Evolutionary conservation across 2,329 filamentous ascomycete species (phyloP).

Genomic region (Pseudogymnoascus sp.): DNA sequence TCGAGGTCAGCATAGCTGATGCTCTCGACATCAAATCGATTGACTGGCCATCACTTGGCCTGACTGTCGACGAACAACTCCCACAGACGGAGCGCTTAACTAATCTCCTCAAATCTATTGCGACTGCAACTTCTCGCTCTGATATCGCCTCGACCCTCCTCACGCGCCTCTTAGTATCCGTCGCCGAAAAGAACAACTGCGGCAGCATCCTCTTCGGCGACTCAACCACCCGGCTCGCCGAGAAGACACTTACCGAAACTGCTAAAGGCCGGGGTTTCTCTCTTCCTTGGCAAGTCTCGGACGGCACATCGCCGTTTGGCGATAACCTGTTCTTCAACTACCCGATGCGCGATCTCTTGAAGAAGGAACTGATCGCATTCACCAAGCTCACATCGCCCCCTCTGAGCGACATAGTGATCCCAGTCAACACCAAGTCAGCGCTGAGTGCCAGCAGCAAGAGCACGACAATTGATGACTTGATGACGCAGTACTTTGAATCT

Average conservation of each 20-base stretch:
- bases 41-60: conserved; percentile 43
- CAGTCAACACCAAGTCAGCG: conserved; percentile 29
- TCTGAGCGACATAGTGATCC: conserved; percentile 41
- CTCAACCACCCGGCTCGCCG: conserved; percentile 80
- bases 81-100: conserved; percentile 31
- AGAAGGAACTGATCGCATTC: conserved; percentile 69
- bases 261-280: conserved; percentile 84
- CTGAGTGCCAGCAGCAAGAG: conserved; percentile 43
- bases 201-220: conserved; percentile 73
- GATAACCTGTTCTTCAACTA: conserved; percentile 51
- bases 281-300: conserved; percentile 72
- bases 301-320: conserved; percentile 44
- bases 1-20: conserved; percentile 53
- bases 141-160: conserved; percentile 67
- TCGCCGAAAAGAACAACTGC: conserved; percentile 52
- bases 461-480: conserved; percentile 83
- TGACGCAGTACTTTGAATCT: conserved; percentile 78
- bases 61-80: conserved; percentile 14
- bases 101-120: conserved; percentile 48
- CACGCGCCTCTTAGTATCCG: conserved; percentile 60
- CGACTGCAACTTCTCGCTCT: conserved; percentile 65
- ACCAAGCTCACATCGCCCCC: conserved; percentile 44
- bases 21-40: conserved; percentile 46
- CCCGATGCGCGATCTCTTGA: conserved; percentile 76
- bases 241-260: conserved; percentile 76